Conservation (phyloP, 352 stramenopile genomes). For the Saprolegnia diclina region DNA sequence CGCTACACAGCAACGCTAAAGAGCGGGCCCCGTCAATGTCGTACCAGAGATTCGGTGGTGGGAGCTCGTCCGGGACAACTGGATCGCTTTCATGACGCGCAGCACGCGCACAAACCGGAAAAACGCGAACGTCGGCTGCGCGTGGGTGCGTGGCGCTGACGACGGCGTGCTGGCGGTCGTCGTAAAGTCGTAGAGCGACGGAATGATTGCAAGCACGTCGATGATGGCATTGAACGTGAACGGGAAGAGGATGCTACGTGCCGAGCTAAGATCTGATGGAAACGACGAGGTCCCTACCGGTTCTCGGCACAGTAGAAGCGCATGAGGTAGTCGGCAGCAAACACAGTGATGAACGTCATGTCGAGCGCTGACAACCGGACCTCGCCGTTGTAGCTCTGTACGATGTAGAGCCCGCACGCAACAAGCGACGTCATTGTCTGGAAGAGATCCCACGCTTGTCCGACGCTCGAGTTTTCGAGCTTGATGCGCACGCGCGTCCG, state of each 20-base stretch:
- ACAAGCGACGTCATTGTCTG: slow-evolving; percentile 52
- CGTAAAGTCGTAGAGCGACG: slow-evolving; percentile 40
- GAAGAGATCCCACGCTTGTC: slow-evolving; percentile 50
- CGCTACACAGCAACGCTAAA: slow-evolving; percentile 24
- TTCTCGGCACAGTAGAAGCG: slow-evolving; percentile 62
- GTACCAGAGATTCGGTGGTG: slow-evolving; percentile 40
- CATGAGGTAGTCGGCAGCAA: slow-evolving; percentile 49
- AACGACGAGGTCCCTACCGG: slow-evolving; percentile 28
- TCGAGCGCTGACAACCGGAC: slow-evolving; percentile 35
- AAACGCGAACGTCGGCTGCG: slow-evolving; percentile 40
- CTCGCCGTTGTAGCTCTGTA: slow-evolving; percentile 42
- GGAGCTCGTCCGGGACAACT: slow-evolving; percentile 43
- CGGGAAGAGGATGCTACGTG: slow-evolving; percentile 30
- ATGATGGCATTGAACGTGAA: slow-evolving; percentile 53
- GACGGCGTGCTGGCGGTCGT: slow-evolving; percentile 3
- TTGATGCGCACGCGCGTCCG: slow-evolving; percentile 53
- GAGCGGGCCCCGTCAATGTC: background rate
- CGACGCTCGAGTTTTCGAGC: slow-evolving; percentile 46
- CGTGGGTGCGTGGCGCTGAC: background rate
- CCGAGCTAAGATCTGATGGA: slow-evolving; percentile 2
- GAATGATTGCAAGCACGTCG: slow-evolving; percentile 56
- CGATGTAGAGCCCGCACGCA: slow-evolving; percentile 45
- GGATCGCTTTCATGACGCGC: slow-evolving; percentile 47
- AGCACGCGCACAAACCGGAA: slow-evolving; percentile 59
- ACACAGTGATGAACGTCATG: slow-evolving; percentile 38